Conservation (phyloP, 2,329 filamentous ascomycete species). For the Epichloe hybrida region DNA sequence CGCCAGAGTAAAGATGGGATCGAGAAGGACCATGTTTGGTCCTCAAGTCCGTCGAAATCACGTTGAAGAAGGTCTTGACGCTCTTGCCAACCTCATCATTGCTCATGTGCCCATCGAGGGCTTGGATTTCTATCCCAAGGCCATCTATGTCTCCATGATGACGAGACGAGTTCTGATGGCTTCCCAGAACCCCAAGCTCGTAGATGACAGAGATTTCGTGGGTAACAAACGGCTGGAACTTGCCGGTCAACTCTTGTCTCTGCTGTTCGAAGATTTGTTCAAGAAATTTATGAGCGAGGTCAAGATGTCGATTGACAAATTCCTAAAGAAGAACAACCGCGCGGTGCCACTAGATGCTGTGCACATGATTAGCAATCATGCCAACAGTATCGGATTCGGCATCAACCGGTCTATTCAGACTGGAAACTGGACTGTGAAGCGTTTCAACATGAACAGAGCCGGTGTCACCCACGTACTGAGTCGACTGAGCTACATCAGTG, state of each 20-base stretch:
- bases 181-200: slow-evolving; percentile 72
- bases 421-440: slow-evolving; percentile 94
- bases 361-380: slow-evolving; percentile 70
- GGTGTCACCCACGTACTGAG: slow-evolving; percentile 95
- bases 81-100: slow-evolving; percentile 82
- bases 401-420: slow-evolving; percentile 95
- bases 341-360: slow-evolving; percentile 80
- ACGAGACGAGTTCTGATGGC: slow-evolving; percentile 92
- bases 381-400: slow-evolving; percentile 76
- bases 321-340: slow-evolving; percentile 83
- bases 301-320: slow-evolving; percentile 89
- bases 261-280: slow-evolving; percentile 95
- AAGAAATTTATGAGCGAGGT: slow-evolving; percentile 86
- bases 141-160: slow-evolving; percentile 94
- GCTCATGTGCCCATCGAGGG: slow-evolving; percentile 87
- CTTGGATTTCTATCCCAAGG: slow-evolving; percentile 93
- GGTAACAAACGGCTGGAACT: slow-evolving; percentile 94
- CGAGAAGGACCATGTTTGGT: slow-evolving; percentile 43
- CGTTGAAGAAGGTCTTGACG: slow-evolving; percentile 84
- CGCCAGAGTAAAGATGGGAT: slow-evolving; percentile 73
- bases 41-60: slow-evolving; percentile 57
- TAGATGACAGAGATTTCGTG: slow-evolving; percentile 95
- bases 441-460: slow-evolving; percentile 96
- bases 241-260: slow-evolving; percentile 82
- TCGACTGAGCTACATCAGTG: slow-evolving; percentile 88